phyloP scores from a whole-genome alignment of 129 eudicot genomes.

The Escallonia herrerae region DNA sequence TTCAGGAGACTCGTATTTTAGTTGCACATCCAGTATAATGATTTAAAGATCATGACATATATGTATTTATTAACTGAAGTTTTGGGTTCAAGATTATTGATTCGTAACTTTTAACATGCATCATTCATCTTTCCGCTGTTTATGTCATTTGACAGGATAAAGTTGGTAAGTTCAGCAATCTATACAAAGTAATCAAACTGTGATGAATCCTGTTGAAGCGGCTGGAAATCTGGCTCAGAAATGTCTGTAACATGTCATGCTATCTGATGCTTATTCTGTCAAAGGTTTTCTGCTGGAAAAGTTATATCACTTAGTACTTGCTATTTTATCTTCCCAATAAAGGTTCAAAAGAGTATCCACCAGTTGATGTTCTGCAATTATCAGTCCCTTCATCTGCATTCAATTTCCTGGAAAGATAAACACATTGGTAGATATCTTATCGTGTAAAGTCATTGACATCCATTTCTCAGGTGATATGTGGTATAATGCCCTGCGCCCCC shows the following conservation, averaged over 20 bases:
- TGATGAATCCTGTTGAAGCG: slow-evolving; percentile 15
- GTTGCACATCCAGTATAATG: too few relatives aligned
- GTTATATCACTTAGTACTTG: background rate
- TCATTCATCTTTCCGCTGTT: slow-evolving; percentile 7
- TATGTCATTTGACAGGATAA: slow-evolving; percentile 67
- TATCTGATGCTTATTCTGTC: background rate
- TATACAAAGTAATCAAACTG: background rate
- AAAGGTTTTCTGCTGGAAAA: background rate
- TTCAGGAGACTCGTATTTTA: too few relatives aligned
- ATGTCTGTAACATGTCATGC: slow-evolving; percentile 13
- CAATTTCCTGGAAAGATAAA: background rate
- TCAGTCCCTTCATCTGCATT: background rate
- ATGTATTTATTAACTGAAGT: too few relatives aligned
- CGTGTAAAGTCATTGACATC: background rate
- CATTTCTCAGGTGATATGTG: background rate
- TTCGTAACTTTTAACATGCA: background rate
- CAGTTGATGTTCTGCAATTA: background rate
- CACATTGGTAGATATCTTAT: too few relatives aligned
- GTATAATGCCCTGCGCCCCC: too few relatives aligned
- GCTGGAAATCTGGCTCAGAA: slow-evolving; percentile 14
- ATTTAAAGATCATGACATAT: too few relatives aligned
- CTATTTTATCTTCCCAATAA: background rate
- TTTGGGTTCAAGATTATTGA: too few relatives aligned
- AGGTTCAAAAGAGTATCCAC: background rate
- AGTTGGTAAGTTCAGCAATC: slow-evolving; percentile 72